phyloP scores from a whole-genome alignment of 1,139 yeast genomes.

The Yamadazyma atmosphaerica region DNA sequence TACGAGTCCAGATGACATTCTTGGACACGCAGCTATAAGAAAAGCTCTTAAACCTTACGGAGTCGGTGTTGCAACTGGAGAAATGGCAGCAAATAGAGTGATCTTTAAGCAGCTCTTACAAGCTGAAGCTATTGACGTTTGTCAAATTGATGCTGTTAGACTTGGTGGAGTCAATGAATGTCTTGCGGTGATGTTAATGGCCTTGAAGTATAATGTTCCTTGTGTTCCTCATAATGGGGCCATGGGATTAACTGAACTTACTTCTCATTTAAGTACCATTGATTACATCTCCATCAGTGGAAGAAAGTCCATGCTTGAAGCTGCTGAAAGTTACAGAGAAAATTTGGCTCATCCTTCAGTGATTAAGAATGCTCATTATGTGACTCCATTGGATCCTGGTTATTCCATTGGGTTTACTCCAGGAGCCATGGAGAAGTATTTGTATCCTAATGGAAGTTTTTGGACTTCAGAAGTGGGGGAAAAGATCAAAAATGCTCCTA shows the following conservation, averaged over 20 bases:
- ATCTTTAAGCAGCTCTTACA: conserved; percentile 37
- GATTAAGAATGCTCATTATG: conserved; percentile 31
- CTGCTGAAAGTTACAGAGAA: conserved; percentile 19
- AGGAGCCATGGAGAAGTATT: conserved; percentile 26
- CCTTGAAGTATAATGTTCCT: conserved; percentile 34
- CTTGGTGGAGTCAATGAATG: conserved; percentile 41
- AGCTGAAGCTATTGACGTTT: conserved; percentile 34
- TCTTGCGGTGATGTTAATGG: conserved; percentile 35
- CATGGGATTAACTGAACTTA: conserved; percentile 40
- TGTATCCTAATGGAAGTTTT: conserved; percentile 33
- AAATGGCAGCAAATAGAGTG: conserved; percentile 40
- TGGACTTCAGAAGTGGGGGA: conserved; percentile 27
- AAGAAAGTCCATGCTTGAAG: conserved; percentile 18
- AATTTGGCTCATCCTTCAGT: conserved; percentile 27
- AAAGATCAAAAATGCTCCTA: conserved; percentile 16
- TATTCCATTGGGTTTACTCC: conserved; percentile 34
- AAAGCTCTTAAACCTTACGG: conserved; percentile 34
- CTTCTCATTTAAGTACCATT: conserved; percentile 38
- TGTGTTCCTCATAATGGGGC: conserved; percentile 44
- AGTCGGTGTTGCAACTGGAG: conserved; percentile 41
- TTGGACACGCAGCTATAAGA: conserved; percentile 35
- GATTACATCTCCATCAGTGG: conserved; percentile 36
- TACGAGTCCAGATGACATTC: conserved; percentile 38
- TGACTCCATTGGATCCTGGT: conserved; percentile 36
- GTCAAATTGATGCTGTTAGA: conserved; percentile 38